A percentile compares a stretch with the other conserved stretches of the same genome.
Evolutionary conservation across 176 grass and related monocot genomes (phyloP).

Genomic region (Microstegium vimineum): DNA sequence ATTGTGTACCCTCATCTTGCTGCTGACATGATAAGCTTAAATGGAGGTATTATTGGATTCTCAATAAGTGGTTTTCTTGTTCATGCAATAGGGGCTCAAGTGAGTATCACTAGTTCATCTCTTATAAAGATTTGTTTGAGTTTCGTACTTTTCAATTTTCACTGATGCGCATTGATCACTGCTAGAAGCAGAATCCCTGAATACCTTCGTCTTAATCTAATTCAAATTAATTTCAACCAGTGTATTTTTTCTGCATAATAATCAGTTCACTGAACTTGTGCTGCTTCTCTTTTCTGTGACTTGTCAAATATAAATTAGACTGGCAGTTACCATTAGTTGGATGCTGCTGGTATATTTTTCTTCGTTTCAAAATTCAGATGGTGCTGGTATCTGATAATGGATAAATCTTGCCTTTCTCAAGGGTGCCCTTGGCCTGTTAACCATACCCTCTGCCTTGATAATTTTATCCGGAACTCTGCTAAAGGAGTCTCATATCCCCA

Average conservation of each 20-base stretch:
- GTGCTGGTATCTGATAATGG: slow-evolving; percentile 22
- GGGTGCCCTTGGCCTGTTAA: slow-evolving; percentile 72
- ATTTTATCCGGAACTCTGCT: slow-evolving; percentile 67
- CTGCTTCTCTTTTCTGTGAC: slow-evolving; percentile 18
- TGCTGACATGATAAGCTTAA: slow-evolving; percentile 81
- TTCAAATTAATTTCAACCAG: background rate
- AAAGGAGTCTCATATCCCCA: slow-evolving; percentile 50
- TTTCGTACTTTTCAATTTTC: background rate
- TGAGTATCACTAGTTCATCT: slow-evolving; percentile 34
- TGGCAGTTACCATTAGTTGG: background rate
- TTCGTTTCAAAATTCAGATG: too few species aligned
- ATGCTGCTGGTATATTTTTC: too few species aligned
- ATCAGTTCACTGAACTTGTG: background rate
- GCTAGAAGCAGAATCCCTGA: background rate
- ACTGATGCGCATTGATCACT: background rate
- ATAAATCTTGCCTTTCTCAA: slow-evolving; percentile 42
- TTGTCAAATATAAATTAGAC: background rate
- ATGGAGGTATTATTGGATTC: slow-evolving; percentile 77
- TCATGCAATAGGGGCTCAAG: slow-evolving; percentile 74
- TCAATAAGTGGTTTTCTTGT: slow-evolving; percentile 82
- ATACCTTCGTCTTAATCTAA: background rate
- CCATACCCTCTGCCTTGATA: slow-evolving; percentile 58
- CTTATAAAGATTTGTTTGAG: background rate
- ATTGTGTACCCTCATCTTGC: slow-evolving; percentile 54
- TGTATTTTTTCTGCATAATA: background rate